phyloP scores from a whole-genome alignment of 2,329 filamentous ascomycete species.

The Fusarium sp. region DNA sequence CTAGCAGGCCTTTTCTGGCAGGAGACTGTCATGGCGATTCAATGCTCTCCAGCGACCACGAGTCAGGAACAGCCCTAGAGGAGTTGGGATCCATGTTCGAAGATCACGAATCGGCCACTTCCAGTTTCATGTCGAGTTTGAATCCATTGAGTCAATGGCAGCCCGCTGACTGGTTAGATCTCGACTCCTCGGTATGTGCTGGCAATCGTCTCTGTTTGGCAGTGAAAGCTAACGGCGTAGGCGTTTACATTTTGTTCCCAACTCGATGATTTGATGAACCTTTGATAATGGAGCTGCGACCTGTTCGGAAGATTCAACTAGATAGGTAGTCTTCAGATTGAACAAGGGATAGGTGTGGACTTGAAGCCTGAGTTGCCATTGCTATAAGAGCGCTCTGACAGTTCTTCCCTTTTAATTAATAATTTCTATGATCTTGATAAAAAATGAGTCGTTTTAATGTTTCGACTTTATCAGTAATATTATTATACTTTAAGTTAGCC shows the following conservation, averaged over 20 bases:
- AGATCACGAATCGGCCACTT: neutral
- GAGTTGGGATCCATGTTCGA: conserved; percentile 6
- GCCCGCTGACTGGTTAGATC: conserved; percentile 28
- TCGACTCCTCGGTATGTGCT: conserved; percentile 18
- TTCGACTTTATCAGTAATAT: too few relatives aligned
- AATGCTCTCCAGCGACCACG: neutral
- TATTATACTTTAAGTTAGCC: too few relatives aligned
- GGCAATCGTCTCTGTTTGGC: rapidly evolving
- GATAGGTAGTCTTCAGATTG: too few relatives aligned
- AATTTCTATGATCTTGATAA: too few relatives aligned
- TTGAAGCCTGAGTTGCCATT: too few relatives aligned
- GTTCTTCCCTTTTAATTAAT: too few relatives aligned
- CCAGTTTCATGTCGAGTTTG: conserved; percentile 4
- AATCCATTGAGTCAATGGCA: conserved; percentile 24
- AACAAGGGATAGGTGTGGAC: too few relatives aligned
- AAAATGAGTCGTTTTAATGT: too few relatives aligned
- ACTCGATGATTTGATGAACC: conserved; percentile 15
- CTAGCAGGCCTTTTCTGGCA: neutral
- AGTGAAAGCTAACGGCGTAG: neutral
- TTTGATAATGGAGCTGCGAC: neutral
- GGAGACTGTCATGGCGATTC: conserved; percentile 5
- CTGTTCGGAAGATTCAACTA: too few relatives aligned
- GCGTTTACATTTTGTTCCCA: conserved; percentile 24
- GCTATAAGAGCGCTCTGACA: too few relatives aligned
- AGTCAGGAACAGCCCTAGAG: conserved; percentile 16